Base-by-base conservation (phyloP, 2,329 filamentous ascomycete genomes). In the Aspergillus sp. region DNA sequence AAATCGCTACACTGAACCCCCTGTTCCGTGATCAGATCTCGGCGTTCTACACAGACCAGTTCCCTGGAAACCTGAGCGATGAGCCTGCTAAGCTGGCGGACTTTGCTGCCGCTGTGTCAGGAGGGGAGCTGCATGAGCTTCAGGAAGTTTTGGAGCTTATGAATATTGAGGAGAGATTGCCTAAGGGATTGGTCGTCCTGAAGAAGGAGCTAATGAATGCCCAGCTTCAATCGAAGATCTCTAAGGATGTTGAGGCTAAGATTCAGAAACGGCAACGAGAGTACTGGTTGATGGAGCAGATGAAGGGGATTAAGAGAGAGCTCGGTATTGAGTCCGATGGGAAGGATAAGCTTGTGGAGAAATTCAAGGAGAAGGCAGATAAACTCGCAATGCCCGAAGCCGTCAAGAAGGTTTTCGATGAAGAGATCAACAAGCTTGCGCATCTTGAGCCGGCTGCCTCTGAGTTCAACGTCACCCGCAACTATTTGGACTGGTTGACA, bases 121-220 rank as follows among this genome's bases (percentile, higher is more conserved):
- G 90, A 1, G 95, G 95, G 19, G 93, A 97, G 69, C 88, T 96
- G 55, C 86, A 88, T 55, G 95, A 99, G 77, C 82, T 98, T 45
- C 96, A 99, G 73, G 91, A 96, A 67, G 91, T 97, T 0, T 80
- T 99, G 2, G 88, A 90, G 57, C 90, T 89, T 52, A 83, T 97
- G 75, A 91, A 97, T 68, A 89, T 99, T 15, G 93, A 98, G 74
- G 89, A 96, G 67, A 86, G 96, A 62, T 85, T 99, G 75, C 89
- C 92, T 66, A 98, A 97, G 76, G 90, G 93, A 0, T 80, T 99
- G 3, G 86, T 93, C 44, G 90, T 98, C 2, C 81, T 99, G 64
- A 99, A 99, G 80, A 98, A 97, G 75, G 95, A 99, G 78, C 85
- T 97, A 54, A 96, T 98, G 89, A 99, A 98, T 66, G 95, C 95